Evolutionary conservation across 2,329 filamentous ascomycete genomes (phyloP), one percentile per base, ranked within the genome.

Genomic region (Scedosporium apiospermum): DNA sequence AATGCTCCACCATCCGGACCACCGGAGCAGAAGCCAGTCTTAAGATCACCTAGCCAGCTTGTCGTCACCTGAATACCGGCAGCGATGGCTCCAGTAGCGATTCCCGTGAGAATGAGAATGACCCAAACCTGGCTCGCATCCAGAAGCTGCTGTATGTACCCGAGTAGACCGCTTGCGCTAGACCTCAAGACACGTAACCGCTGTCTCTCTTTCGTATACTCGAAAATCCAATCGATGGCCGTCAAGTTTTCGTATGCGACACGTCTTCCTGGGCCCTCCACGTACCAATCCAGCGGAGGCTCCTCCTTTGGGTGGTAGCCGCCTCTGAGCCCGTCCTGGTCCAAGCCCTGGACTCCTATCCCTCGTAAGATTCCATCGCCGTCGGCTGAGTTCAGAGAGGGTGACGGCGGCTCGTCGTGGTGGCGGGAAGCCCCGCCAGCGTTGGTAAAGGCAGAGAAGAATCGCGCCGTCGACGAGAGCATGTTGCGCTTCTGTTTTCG

Each of bases 221-320:
- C 95, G 69, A 96, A 98, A 71, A 98, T 98, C 95, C 95, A 99
- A 78, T 99, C 95, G 73, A 99, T 99, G 64, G 95, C 93, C 16
- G 93, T 97, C 73, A 97, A 80, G 76, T 99, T 90, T 71, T 97
- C 93, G 77, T 99, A 99, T 62, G 90, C 93, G 44, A 97, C 93
- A 70, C 95, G 86, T 61, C 91, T 85, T 1, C 93, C 93, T 0
- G 91, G 92, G 0, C 91, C 92, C 74, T 97, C 93, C 58, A 88
- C 82, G 71, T 96, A 90, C 93, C 93, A 98, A 74, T 98, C 93
- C 57, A 81, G 73, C 3, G 80, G 74, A 34, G 72, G 70, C 61
- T 75, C 78, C 68, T 84, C 80, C 66, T 85, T 83, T 44, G 72
- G 65, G 16, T 55, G 42, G 12, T 51, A 61, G 55, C 59, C 63